Evolutionary conservation across 2,329 filamentous ascomycete genomes (phyloP), one percentile per base, ranked within the genome.

Genomic region (Chaetoscypha palmicola): DNA sequence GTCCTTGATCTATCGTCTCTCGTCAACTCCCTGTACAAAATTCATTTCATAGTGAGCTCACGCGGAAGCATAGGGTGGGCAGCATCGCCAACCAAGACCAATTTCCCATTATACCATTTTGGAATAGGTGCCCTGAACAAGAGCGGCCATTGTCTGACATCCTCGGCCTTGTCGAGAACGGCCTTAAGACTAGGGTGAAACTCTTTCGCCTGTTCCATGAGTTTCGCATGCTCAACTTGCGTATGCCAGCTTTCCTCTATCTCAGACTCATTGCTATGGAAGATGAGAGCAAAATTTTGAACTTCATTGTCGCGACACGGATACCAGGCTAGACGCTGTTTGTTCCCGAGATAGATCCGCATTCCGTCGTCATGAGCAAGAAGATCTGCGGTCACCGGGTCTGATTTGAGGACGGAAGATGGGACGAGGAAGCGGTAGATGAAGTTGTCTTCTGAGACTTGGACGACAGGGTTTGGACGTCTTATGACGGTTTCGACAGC

Each of bases 11-110:
- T 36, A 9, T 60, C 7, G 14, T 8, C 7, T 9, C 31, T 5
- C 14, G 14, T 12, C 14, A 12, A 14, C 7, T 5, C 31, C 14
- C 5, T 5, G 11, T 9, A 5, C 7, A 12, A 33, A 33, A 14
- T 33, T 9, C 24, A 28, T 28, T 7, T 33, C 1, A 58, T 71
- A 69, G 34, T 9, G 4, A 5, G 19, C 34, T 36, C 21, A 36
- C 34, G 73, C 11, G 79, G 81, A 0, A 79, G 64, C 54, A 85
- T 83, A 0, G 81, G 79, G 57, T 86, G 81, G 0, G 79, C 81
- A 0, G 81, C 79, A 56, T 86, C 81, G 0, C 82, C 81, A 0
- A 86, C 60, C 0, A 84, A 58, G 0, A 70, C 77, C 17, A 83
- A 56, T 7, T 66, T 68, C 0, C 63, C 73, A 1, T 73, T 69